phyloP scores from a whole-genome alignment of 768 basidiomycete genomes.

The Mycena filopes region DNA sequence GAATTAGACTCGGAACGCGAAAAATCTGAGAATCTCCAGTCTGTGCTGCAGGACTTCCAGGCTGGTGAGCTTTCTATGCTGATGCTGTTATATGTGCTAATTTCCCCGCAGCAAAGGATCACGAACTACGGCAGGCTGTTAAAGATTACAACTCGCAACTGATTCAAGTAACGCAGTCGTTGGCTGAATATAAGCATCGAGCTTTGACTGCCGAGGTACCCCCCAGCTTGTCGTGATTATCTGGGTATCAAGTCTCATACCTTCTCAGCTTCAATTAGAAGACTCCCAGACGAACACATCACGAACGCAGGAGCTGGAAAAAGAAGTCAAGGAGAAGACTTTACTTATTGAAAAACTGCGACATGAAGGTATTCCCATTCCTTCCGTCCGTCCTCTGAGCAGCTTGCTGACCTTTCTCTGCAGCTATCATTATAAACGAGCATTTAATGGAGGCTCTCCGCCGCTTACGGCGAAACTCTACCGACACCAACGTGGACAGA shows the following conservation, averaged over 20 bases:
- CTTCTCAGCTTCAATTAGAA: constrained; percentile 74
- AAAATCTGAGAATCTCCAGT: constrained; percentile 86
- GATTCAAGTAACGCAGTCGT: constrained; percentile 70
- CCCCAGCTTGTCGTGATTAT: constrained; percentile 6
- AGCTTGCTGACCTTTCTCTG: constrained; percentile 16
- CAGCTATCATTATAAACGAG: constrained; percentile 97
- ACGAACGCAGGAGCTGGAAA: constrained; percentile 79
- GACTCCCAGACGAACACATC: constrained; percentile 75
- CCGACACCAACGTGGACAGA: constrained; percentile 93
- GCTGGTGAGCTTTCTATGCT: constrained; percentile 64
- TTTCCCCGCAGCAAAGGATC: constrained; percentile 77
- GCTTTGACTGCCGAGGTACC: constrained; percentile 88
- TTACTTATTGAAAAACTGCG: constrained; percentile 94
- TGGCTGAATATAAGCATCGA: constrained; percentile 92
- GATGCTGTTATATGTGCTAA: constrained; percentile 16
- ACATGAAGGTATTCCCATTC: constrained; percentile 84
- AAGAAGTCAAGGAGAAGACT: constrained; percentile 95
- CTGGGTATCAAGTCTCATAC: constrained; percentile 8
- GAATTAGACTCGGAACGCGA: constrained; percentile 77
- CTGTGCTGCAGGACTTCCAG: constrained; percentile 96
- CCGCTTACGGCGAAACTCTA: constrained; percentile 85
- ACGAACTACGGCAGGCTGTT: constrained; percentile 87
- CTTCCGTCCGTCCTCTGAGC: constrained; percentile 1
- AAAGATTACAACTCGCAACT: constrained; percentile 85
- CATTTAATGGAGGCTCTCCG: constrained; percentile 98